These are phyloP conservation scores for Chlorella sp. DNA, from an alignment of 139 green algal genomes.

Conservation along the genomic window DNA sequence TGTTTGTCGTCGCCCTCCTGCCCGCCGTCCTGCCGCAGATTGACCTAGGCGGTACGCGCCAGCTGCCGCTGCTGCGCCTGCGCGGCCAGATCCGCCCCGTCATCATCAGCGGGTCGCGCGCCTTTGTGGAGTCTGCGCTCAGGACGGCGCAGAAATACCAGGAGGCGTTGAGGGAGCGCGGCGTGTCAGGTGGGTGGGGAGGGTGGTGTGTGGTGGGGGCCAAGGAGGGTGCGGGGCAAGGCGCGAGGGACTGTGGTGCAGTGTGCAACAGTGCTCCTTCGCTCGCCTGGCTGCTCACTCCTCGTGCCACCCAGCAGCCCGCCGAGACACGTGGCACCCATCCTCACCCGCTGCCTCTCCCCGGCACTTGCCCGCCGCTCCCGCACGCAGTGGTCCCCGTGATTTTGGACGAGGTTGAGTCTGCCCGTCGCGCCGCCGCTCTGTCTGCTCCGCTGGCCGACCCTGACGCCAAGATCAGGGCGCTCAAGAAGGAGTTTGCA, in stretches of 20 bases:
- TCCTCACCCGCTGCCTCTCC: no score
- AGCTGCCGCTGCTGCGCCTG: conserved; percentile 70
- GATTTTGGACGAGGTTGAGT: conserved; percentile 19
- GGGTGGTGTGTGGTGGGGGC: neutral
- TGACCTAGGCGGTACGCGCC: conserved; percentile 38
- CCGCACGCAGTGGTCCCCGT: conserved; percentile 47
- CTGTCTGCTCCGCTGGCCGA: conserved; percentile 39
- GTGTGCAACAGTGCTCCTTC: no score
- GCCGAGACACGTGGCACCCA: no score
- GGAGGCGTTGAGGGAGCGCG: conserved; percentile 56
- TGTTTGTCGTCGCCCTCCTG: no score
- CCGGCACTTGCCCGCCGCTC: no score
- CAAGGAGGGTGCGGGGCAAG: neutral
- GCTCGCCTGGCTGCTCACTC: no score
- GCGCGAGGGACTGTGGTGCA: no score
- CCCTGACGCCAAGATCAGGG: conserved; percentile 44
- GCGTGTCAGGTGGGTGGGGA: conserved; percentile 36
- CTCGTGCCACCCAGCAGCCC: no score
- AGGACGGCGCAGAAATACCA: conserved; percentile 42
- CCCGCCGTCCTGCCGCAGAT: no score
- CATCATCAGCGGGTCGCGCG: conserved; percentile 62
- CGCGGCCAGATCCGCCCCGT: conserved; percentile 68
- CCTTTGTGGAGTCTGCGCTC: conserved; percentile 49
- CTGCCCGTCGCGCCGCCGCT: neutral
- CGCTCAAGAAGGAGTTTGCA: conserved; percentile 59